Conservation (phyloP, 345 rosid genomes). For the Arabidopsis suecica region DNA sequence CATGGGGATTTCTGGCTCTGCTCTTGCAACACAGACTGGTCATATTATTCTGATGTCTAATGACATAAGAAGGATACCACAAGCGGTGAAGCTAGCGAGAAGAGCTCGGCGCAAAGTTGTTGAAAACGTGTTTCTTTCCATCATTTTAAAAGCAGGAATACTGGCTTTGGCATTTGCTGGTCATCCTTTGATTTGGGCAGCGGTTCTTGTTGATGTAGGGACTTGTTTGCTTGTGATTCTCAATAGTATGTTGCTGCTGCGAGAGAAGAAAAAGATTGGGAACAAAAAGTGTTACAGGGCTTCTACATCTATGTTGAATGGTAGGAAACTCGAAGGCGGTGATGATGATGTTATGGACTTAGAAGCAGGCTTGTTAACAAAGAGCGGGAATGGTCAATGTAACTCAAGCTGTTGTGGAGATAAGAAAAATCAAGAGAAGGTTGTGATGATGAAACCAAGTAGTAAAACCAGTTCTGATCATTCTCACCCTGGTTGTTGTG, state of each 20-base stretch:
- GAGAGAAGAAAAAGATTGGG: conserved; percentile 34
- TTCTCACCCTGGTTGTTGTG: conserved; percentile 40
- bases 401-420: conserved; percentile 42
- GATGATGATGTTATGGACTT: conserved; percentile 31
- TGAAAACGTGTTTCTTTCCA: conserved; percentile 64
- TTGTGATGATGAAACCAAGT: conserved; percentile 23
- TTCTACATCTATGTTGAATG: conserved; percentile 27
- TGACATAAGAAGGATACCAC: conserved; percentile 77
- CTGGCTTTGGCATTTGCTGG: conserved; percentile 74
- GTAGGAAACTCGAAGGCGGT: conserved; percentile 34
- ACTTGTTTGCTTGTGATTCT: conserved; percentile 87
- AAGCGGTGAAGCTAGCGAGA: conserved; percentile 65
- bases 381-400: conserved; percentile 33
- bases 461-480: conserved; percentile 25
- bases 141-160: conserved; percentile 67
- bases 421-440: conserved; percentile 39
- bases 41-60: conserved; percentile 84
- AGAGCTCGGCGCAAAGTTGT: conserved; percentile 67
- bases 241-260: conserved; percentile 79
- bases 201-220: conserved; percentile 85
- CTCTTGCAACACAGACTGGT: conserved; percentile 91
- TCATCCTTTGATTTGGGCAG: conserved; percentile 93
- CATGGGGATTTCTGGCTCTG: conserved; percentile 94
- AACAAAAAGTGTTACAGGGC: conserved; percentile 41
- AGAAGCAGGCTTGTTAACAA: conserved; percentile 46